Base-by-base conservation (phyloP, 1,284 basidiomycete species). In the Pascua sp. region DNA sequence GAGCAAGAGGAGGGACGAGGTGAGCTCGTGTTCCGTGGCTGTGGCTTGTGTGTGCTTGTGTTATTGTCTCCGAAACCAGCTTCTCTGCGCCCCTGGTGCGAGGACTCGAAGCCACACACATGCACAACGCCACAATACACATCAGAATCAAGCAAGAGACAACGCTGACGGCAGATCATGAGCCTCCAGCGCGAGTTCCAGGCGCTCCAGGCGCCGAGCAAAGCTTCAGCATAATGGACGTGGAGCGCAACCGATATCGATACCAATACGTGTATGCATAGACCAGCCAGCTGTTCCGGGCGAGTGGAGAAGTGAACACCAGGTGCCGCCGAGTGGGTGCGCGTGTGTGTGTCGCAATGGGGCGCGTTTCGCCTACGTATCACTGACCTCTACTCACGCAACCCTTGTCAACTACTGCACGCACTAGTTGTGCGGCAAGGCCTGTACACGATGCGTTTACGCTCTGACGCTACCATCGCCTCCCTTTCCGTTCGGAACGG, bases 1-100 rank as follows among this genome's bases (percentile, higher is more conserved):
- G 49, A 88, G 91, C 61, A 86, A 84, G 72, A 90, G 88, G 79
- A 90, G 88, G 77, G 71, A 78, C 41, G 89, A 94, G 82, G 91
- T 89, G 62, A 66, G 84, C 76, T n/a, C 11, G 53, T 5, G 24
- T 32, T 32, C 24, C 24, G 24, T 7, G 7, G 24, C 3, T 32
- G 24, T 5, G 4, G 15, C 2, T 12, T 45, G 42, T 32, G 24
- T 32, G 24, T 3, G 24, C 24, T 3, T 32, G 24, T 32, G 24
- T 32, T 32, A 32, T 32, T 32, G 24, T 7, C 24, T 3, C 24
- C 8, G 37, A 2, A 7, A 32, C 4, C 38, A 9, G 37, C 7
- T 13, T 16, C 1, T 15, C 24, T 39, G 40, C 11, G 11, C 18
- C 16, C 13, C 16, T 24, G 36, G 38, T 17, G 50, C 10, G 10